Conservation (phyloP, 2,329 filamentous ascomycete species). For the Thelonectria olida region DNA sequence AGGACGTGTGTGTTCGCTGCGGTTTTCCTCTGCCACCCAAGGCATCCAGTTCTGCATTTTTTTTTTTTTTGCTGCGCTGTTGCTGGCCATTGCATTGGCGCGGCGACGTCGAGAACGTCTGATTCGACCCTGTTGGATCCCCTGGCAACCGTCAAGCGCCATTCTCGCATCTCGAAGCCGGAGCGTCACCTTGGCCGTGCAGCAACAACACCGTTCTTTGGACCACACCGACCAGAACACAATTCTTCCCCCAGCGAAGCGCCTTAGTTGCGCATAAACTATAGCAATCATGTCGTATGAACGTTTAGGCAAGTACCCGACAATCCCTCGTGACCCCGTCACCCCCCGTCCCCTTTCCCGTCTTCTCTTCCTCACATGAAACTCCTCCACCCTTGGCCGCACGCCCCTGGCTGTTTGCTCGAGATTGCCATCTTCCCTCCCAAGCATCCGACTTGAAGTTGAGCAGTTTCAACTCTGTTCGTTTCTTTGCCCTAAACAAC, state of each 20-base stretch:
- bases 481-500: background rate
- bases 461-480: conserved; percentile 9
- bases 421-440: conserved; percentile 15
- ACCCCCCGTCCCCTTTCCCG: conserved; percentile 29
- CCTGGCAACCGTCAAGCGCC: conserved; percentile 33
- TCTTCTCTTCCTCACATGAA: conserved; percentile 33
- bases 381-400: conserved; percentile 33
- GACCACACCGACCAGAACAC: conserved; percentile 22
- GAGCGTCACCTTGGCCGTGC: background rate
- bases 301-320: conserved; percentile 69
- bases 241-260: conserved; percentile 20
- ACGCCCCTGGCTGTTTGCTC: conserved; percentile 28
- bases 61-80: background rate
- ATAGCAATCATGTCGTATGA: conserved; percentile 73
- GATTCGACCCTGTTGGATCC: conserved; percentile 21
- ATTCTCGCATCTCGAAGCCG: background rate
- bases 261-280: conserved; percentile 37
- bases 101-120: conserved; percentile 18
- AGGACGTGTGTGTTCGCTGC: conserved; percentile 5
- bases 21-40: conserved; percentile 14
- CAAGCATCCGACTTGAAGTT: conserved; percentile 1
- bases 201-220: background rate
- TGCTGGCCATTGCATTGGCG: conserved; percentile 5
- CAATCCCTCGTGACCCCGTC: conserved; percentile 26
- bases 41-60: background rate